Base-by-base conservation (phyloP, 139 green algal species). In the Chlamydomonas schloesseri region DNA sequence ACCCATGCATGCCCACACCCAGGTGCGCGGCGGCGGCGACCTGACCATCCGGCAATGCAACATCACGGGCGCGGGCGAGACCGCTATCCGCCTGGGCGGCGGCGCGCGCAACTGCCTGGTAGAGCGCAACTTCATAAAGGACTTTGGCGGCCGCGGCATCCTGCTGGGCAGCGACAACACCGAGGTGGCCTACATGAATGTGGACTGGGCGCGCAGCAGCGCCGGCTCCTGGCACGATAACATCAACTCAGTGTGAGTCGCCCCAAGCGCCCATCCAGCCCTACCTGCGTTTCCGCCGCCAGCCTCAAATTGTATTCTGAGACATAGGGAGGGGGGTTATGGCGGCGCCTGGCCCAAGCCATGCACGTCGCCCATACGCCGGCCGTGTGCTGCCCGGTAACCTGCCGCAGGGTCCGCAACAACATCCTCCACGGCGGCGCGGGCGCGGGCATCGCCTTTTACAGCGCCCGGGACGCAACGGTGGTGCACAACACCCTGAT, bases 401-500 rank as follows among this genome's bases (percentile, higher is more conserved):
- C n/a, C n/a, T n/a, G n/a, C 42, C 42, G 42, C 42, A 50, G 42
- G 5, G 60, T 67, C 18, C 47, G 65, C 60, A 88, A 77, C 83
- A 82, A 82, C 83, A 77, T 82, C 60, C 14, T 88, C 4, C 42
- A 81, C 26, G 46, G 47, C 73, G 83, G 73, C 31, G 62, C 73
- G 33, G 83, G 83, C 15, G 83, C 83, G 31, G 83, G 72, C 15
- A 31, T 88, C 5, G 72, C 60, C 31, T 88, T 88, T 73, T 88
- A 83, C 73, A 47, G n/a, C 1, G 83, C 60, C 10, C 83, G 83
- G 0, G 73, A 88, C 46, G 72, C 72, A 2, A 31, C 60, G 20
- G 83, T 88, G n/a, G 62, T 76, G 2, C 64, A 76, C 83, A 88
- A 88, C 71, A 82, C 83, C n/a, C 23, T 88, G 3, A 62, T 82